Conservation (phyloP, 2,329 filamentous ascomycete genomes). For the Fusarium phyllophilum region DNA sequence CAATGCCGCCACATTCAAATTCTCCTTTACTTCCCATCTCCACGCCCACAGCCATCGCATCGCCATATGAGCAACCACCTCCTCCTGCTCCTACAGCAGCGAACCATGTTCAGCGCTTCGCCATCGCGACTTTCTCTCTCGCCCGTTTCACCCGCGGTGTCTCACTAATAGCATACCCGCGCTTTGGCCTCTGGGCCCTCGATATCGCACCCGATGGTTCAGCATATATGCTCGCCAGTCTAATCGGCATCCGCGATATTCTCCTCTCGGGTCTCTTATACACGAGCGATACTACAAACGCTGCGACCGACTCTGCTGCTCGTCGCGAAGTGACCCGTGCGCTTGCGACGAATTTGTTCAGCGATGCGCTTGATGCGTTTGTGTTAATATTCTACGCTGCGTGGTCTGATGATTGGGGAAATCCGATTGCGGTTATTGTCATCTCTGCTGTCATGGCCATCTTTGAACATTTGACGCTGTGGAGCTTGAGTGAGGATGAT, state of each 20-base stretch:
- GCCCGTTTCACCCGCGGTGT: slow-evolving; percentile 46
- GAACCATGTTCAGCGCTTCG: slow-evolving; percentile 35
- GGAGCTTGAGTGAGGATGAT: slow-evolving; percentile 47
- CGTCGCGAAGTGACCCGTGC: slow-evolving; percentile 46
- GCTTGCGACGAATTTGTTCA: slow-evolving; percentile 45
- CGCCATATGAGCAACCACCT: slow-evolving; percentile 4
- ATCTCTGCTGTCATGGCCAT: slow-evolving; percentile 46
- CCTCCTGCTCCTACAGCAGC: slow-evolving; percentile 20
- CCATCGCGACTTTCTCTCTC: slow-evolving; percentile 39
- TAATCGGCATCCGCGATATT: slow-evolving; percentile 48
- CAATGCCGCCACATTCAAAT: slow-evolving; percentile 33
- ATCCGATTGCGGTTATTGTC: slow-evolving; percentile 44
- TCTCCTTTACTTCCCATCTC: slow-evolving; percentile 44
- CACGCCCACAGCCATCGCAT: slow-evolving; percentile 35
- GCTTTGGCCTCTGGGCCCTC: slow-evolving; percentile 45
- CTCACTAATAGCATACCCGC: slow-evolving; percentile 43
- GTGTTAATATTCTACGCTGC: slow-evolving; percentile 50
- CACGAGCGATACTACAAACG: slow-evolving; percentile 36
- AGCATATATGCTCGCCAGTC: slow-evolving; percentile 45
- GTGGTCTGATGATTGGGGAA: slow-evolving; percentile 45
- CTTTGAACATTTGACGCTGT: slow-evolving; percentile 48
- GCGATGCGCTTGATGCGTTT: slow-evolving; percentile 49
- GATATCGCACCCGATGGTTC: slow-evolving; percentile 43
- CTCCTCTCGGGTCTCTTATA: slow-evolving; percentile 46
- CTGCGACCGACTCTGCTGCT: slow-evolving; percentile 16